Percentiles rank a stretch among this genome's conserved stretches.
These are phyloP conservation scores for Penicillium griseofulvum DNA, from an alignment of 2,329 filamentous ascomycete genomes.

Conservation along the genomic window DNA sequence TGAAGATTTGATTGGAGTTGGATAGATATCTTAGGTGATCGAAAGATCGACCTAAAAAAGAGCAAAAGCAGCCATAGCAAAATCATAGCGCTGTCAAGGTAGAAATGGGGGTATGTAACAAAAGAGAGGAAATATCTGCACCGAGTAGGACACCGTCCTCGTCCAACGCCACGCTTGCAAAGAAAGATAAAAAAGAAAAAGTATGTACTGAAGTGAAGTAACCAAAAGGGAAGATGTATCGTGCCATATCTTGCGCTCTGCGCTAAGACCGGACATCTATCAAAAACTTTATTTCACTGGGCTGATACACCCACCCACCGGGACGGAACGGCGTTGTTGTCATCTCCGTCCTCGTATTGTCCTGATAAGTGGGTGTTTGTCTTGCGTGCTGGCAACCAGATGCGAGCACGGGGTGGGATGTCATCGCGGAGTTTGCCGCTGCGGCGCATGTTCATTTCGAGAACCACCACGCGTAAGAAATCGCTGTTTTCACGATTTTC, in stretches of 20 bases:
- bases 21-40: constrained; percentile 8
- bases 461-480: constrained; percentile 62
- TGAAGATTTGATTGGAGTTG: background rate
- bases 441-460: constrained; percentile 68
- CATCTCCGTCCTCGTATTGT: constrained; percentile 24
- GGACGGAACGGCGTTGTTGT: constrained; percentile 20
- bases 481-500: constrained; percentile 63
- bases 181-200: background rate
- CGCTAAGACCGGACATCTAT: constrained; percentile 4
- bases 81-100: background rate
- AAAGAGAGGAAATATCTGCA: constrained; percentile 12
- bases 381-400: constrained; percentile 60
- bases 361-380: constrained; percentile 20
- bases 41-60: constrained; percentile 3
- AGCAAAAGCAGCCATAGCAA: constrained; percentile 1
- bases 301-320: constrained; percentile 25
- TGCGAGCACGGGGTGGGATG: constrained; percentile 53
- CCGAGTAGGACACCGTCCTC: constrained; percentile 16
- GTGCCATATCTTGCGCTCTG: constrained; percentile 11
- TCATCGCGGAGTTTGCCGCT: constrained; percentile 60
- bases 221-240: background rate
- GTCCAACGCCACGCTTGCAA: constrained; percentile 23
- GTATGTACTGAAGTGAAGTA: constrained; percentile 13
- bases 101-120: constrained; percentile 13
- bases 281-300: background rate